A percentile compares a stretch with the other conserved stretches of the same genome.
Conservation (phyloP, 2,329 filamentous ascomycete genomes). For the Alternaria brassicae region DNA sequence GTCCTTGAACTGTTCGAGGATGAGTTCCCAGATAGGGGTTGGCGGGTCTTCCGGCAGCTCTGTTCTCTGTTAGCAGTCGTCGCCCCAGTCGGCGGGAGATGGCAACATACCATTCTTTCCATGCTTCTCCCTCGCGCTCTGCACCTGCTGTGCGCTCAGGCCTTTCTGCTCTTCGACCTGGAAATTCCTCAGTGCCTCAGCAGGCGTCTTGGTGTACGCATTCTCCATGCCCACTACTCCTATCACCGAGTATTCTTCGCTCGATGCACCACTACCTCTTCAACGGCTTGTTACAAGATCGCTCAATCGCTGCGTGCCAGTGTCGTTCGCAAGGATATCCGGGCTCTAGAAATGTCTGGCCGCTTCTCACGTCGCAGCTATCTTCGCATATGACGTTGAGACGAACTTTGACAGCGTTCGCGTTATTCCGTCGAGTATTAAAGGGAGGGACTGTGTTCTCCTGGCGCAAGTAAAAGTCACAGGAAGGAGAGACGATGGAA, state of each 20-base stretch:
- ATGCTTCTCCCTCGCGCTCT: slow-evolving; percentile 56
- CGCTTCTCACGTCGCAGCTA: not conserved
- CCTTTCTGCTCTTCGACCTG: slow-evolving; percentile 59
- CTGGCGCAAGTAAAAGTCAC: not conserved
- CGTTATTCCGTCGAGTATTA: not conserved
- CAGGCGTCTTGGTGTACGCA: slow-evolving; percentile 58
- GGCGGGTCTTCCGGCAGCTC: slow-evolving; percentile 88
- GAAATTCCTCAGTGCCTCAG: slow-evolving; percentile 61
- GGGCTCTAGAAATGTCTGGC: slow-evolving; percentile 1
- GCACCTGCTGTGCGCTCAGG: slow-evolving; percentile 59
- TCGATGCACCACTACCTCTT: not conserved
- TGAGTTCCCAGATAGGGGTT: slow-evolving; percentile 93
- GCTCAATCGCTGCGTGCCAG: slow-evolving; percentile 7
- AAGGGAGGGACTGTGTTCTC: slow-evolving; percentile 8
- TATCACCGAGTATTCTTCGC: slow-evolving; percentile 8
- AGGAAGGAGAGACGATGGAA: slow-evolving; percentile 10
- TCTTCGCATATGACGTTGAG: slow-evolving; percentile 11
- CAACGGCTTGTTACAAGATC: not conserved
- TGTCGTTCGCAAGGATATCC: slow-evolving; percentile 5
- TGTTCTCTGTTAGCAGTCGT: slow-evolving; percentile 43
- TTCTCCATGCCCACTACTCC: slow-evolving; percentile 57
- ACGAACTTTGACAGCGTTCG: not conserved
- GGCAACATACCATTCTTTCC: slow-evolving; percentile 61
- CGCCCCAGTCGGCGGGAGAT: not conserved
- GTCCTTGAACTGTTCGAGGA: slow-evolving; percentile 99